Conservation (phyloP, 2,329 filamentous ascomycete genomes). For the Diaporthe citrichinensis region DNA sequence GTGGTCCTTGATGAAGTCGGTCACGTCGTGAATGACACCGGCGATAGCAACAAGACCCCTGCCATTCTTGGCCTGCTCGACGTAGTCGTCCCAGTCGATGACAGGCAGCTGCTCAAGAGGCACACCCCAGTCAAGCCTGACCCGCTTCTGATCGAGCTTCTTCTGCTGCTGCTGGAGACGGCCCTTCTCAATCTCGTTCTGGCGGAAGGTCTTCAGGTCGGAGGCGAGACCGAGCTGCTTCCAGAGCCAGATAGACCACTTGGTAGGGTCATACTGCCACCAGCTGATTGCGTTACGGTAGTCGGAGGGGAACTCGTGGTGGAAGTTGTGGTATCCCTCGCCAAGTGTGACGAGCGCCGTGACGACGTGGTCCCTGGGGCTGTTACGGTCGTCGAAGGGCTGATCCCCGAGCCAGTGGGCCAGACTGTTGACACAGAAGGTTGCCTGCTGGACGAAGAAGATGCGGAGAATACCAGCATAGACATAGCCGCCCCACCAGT, state of each 20-base stretch:
- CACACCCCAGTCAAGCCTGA: constrained; percentile 86
- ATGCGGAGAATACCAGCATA: constrained; percentile 89
- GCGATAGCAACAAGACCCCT: constrained; percentile 83
- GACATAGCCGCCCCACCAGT: constrained; percentile 86
- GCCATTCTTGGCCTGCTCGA: constrained; percentile 82
- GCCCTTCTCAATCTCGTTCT: constrained; percentile 94
- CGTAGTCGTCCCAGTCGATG: constrained; percentile 89
- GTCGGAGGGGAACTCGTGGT: constrained; percentile 94
- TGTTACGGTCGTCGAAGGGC: constrained; percentile 94
- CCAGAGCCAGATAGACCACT: constrained; percentile 89
- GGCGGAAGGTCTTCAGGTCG: constrained; percentile 90
- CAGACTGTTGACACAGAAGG: constrained; percentile 93
- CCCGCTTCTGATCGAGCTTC: constrained; percentile 91
- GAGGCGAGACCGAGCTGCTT: constrained; percentile 88
- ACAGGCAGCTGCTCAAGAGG: constrained; percentile 89
- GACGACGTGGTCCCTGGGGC: constrained; percentile 88
- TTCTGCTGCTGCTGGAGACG: constrained; percentile 91
- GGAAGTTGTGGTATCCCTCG: constrained; percentile 93
- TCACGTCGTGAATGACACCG: constrained; percentile 88
- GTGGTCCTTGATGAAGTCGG: constrained; percentile 88
- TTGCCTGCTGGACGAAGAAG: constrained; percentile 92
- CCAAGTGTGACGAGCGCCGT: constrained; percentile 88
- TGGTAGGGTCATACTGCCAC: constrained; percentile 93
- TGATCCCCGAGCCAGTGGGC: constrained; percentile 94
- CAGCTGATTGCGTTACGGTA: constrained; percentile 94